These are phyloP conservation scores for Heliosperma pusillum DNA, from an alignment of 148 eudicot genomes.

Conservation along the genomic window DNA sequence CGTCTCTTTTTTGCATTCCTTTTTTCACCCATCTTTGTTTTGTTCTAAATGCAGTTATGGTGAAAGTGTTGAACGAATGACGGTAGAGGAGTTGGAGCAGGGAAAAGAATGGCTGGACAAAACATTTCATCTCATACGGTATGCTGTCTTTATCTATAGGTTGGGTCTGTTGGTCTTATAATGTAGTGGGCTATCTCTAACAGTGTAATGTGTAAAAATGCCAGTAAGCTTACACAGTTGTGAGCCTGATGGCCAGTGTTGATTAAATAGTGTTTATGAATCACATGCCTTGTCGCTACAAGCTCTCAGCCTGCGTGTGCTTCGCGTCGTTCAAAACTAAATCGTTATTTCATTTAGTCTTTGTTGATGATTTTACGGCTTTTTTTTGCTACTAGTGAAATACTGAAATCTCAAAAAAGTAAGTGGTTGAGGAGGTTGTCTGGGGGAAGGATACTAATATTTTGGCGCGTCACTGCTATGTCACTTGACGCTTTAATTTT, in stretches of 20 bases:
- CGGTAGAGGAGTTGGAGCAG: conserved; percentile 63
- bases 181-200: not conserved
- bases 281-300: not conserved
- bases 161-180: not conserved
- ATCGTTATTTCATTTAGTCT: not conserved
- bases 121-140: conserved; percentile 87
- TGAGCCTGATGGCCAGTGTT: too few species aligned
- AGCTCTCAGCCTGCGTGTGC: not conserved
- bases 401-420: not conserved
- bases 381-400: not conserved
- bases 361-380: not conserved
- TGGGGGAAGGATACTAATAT: not conserved
- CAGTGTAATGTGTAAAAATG: not conserved
- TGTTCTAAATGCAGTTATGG: conserved; percentile 48
- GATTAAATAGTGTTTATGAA: too few species aligned
- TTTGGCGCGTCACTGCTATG: not conserved
- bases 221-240: not conserved
- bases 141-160: conserved; percentile 16
- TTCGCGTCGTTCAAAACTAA: not conserved
- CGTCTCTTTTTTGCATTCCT: not conserved
- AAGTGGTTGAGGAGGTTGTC: not conserved
- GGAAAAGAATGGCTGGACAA: conserved; percentile 83
- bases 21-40: not conserved
- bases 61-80: conserved; percentile 61
- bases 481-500: too few species aligned